Conservation (phyloP, 257 asterid species). For the Solanum ossicruentum region DNA sequence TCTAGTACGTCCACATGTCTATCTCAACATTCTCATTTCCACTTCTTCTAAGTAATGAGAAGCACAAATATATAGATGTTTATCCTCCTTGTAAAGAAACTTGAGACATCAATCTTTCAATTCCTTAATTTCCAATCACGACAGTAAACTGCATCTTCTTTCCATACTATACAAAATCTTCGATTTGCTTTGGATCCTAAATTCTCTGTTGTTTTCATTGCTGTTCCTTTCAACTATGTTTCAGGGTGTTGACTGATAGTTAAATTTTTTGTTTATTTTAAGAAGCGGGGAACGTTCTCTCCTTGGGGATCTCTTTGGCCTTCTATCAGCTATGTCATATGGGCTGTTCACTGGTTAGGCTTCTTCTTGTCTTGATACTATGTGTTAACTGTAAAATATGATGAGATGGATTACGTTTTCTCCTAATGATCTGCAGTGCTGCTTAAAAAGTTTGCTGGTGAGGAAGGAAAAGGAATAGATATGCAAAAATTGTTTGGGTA, state of each 20-base stretch:
- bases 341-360: conserved; percentile 83
- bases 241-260: conserved; percentile 49
- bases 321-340: conserved; percentile 75
- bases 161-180: not conserved
- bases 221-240: conserved; percentile 6
- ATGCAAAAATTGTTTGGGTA: conserved; percentile 92
- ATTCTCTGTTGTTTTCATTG: not conserved
- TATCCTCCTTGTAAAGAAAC: not conserved
- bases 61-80: not conserved
- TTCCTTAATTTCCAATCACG: not conserved
- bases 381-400: not conserved
- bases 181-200: not conserved
- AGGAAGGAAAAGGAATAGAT: conserved; percentile 80
- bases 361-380: not conserved
- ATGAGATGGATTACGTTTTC: not conserved
- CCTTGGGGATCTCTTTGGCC: conserved; percentile 91
- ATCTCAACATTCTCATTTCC: not conserved
- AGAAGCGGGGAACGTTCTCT: conserved; percentile 73
- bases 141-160: not conserved
- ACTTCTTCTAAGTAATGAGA: not conserved
- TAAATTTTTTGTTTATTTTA: conserved; percentile 54
- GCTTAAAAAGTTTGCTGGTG: conserved; percentile 88
- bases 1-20: not conserved
- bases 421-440: conserved; percentile 44
- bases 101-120: not conserved